A percentile compares a stretch with the other conserved stretches of the same genome.
These are phyloP conservation scores for Fusarium incarnatum DNA, from an alignment of 2,329 filamentous ascomycete genomes.

Conservation along the genomic window DNA sequence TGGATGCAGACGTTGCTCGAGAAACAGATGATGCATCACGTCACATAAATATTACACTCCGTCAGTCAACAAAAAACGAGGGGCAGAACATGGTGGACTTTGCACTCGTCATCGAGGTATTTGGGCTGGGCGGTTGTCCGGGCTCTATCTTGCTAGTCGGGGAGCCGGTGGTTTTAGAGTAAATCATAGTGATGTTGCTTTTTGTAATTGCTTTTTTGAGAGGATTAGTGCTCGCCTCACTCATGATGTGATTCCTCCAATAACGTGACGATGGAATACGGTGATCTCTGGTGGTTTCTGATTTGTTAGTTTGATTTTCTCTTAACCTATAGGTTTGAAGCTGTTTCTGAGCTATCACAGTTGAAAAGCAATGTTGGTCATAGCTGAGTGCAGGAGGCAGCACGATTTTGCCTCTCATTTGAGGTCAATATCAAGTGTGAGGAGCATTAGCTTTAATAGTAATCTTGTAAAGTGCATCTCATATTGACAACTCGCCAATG, in stretches of 20 bases:
- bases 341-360: not conserved
- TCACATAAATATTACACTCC: conserved; percentile 21
- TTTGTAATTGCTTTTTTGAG: conserved; percentile 10
- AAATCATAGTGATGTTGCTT: not conserved
- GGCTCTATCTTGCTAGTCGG: conserved; percentile 15
- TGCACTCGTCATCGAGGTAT: conserved; percentile 36
- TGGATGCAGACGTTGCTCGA: conserved; percentile 31
- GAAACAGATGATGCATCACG: conserved; percentile 31
- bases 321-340: not conserved
- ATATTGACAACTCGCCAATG: not conserved
- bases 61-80: not conserved
- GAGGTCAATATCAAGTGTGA: not conserved
- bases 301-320: not conserved
- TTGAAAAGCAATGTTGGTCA: not conserved
- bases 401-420: not conserved
- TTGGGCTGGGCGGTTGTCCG: conserved; percentile 20
- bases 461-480: not conserved
- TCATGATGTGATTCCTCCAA: not conserved
- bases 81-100: conserved; percentile 3
- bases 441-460: not conserved
- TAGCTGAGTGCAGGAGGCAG: not conserved
- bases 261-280: not conserved
- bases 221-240: not conserved
- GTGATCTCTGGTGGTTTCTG: not conserved
- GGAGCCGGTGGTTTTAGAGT: conserved; percentile 13